Base-by-base conservation (phyloP, 2,329 filamentous ascomycete genomes). In the Apiospora phragmitis region DNA sequence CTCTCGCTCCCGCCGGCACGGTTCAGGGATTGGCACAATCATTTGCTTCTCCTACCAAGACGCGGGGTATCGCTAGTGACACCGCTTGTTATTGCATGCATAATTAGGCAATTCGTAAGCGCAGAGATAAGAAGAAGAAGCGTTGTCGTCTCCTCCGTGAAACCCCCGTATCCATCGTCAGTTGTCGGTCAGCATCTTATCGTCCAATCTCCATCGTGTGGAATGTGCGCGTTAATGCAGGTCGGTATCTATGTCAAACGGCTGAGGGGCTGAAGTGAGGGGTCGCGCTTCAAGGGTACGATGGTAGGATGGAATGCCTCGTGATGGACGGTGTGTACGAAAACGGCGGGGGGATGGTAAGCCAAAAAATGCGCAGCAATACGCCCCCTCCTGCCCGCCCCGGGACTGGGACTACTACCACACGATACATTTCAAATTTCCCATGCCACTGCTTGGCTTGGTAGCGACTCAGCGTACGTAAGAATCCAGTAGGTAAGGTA, bases 241-340 rank as follows among this genome's bases (percentile, higher is more conserved):
- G 29, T 59, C 51, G 16, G 51, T 32, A 18, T 59, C 51, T 32
- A 59, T 18, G 51, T 59, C 26, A 59, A 59, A 59, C 51, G 51
- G 51, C 51, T 59, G 51, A 59, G 51, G 51, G 51, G 51, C 51
- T 59, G 51, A 59, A 59, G 51, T 59, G 51, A 59, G 51, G 51
- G 51, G 51, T 59, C 21, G 29, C 29, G 6, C 11, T 14, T 3
- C n/a, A n/a, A 26, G 24, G 47, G 47, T 12, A 21, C 18, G 8
- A 47, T 9, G 51, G 51, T 32, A 32, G 51, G 51, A n/a, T 47
- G 43, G 21, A 21, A 35, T 35, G 26, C 11, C 26, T 59, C 51
- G 51, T 21, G 51, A 59, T 32, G 51, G 16, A 35, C 51, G 51
- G 51, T 59, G 51, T 59, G 26, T 47, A 47, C 51, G 51, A 59